Conservation (phyloP, 2,329 filamentous ascomycete species). For the Stagonosporopsis cucurbitacearum region DNA sequence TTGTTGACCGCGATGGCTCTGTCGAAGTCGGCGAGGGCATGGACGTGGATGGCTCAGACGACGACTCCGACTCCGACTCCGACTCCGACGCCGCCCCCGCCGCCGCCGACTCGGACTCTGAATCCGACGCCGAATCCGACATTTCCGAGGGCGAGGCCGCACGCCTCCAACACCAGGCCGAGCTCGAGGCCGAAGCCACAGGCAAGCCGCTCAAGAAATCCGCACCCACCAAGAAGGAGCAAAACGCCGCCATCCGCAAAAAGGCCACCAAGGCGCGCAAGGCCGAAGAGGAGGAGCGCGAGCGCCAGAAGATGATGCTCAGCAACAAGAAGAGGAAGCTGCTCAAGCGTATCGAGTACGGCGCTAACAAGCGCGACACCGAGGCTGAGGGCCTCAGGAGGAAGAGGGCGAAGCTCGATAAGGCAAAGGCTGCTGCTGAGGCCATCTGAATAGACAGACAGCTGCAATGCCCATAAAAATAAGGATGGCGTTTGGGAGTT, state of each 20-base stretch:
- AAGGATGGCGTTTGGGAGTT: conserved; percentile 14
- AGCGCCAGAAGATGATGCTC: conserved; percentile 97
- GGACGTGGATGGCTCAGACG: conserved; percentile 53
- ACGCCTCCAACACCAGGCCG: conserved; percentile 77
- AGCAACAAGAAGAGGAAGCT: conserved; percentile 97
- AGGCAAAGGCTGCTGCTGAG: conserved; percentile 43
- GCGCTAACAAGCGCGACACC: conserved; percentile 89
- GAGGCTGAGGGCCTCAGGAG: conserved; percentile 85
- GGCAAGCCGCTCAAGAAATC: conserved; percentile 61
- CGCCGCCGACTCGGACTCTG: conserved; percentile 56
- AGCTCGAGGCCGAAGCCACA: conserved; percentile 89
- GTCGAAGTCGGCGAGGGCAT: conserved; percentile 59
- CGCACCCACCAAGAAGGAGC: conserved; percentile 56
- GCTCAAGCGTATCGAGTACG: conserved; percentile 96
- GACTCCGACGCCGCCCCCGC: conserved; percentile 38
- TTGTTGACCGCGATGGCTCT: conserved; percentile 49
- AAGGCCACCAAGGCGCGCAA: conserved; percentile 64
- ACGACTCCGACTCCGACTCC: conserved; percentile 55
- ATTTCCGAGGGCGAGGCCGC: conserved; percentile 63
- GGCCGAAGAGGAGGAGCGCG: conserved; percentile 82
- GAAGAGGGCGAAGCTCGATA: conserved; percentile 93
- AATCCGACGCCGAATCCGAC: conserved; percentile 56
- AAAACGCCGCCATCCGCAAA: conserved; percentile 74
- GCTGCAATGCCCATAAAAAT: conserved; percentile 10
- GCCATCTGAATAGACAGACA: conserved; percentile 11